A percentile compares a stretch with the other conserved stretches of the same genome.
Evolutionary conservation across 2,329 filamentous ascomycete species (phyloP).

Genomic region (Claviceps sp.): DNA sequence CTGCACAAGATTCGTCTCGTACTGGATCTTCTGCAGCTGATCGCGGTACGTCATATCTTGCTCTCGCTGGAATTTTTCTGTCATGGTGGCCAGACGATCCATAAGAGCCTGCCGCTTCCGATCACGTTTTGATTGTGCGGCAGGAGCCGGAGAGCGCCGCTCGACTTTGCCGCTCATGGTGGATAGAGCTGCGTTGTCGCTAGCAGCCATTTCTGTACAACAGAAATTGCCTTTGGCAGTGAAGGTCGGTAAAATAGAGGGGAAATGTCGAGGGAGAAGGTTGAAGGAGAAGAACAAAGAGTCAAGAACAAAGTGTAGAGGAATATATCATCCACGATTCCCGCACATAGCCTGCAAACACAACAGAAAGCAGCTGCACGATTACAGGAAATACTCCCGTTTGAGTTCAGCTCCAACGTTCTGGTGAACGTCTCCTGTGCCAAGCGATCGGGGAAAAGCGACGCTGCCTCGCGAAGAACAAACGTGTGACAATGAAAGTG

Average conservation of each 20-base stretch:
- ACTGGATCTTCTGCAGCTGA: conserved; percentile 82
- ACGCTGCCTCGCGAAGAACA: not conserved
- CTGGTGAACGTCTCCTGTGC: not conserved
- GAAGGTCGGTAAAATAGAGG: not conserved
- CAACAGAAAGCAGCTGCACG: not conserved
- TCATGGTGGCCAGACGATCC: conserved; percentile 65
- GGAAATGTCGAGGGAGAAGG: not conserved
- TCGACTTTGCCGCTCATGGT: conserved; percentile 21
- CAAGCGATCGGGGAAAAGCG: not conserved
- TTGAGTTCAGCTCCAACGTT: not conserved
- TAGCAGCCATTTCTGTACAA: conserved; percentile 23
- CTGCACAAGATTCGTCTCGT: conserved; percentile 76
- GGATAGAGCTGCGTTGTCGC: conserved; percentile 21
- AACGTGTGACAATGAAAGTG: not conserved
- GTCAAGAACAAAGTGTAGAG: not conserved
- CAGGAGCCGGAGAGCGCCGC: conserved; percentile 22
- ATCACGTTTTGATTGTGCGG: conserved; percentile 67
- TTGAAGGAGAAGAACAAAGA: not conserved
- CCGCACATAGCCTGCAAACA: not conserved
- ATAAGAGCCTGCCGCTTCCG: conserved; percentile 74
- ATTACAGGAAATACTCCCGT: not conserved
- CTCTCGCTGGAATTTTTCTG: conserved; percentile 65
- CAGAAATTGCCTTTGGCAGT: not conserved
- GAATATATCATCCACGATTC: not conserved
- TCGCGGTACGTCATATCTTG: conserved; percentile 76